Evolutionary conservation across 1,284 basidiomycete species (phyloP).

Genomic region (Takashimella koratensis): DNA sequence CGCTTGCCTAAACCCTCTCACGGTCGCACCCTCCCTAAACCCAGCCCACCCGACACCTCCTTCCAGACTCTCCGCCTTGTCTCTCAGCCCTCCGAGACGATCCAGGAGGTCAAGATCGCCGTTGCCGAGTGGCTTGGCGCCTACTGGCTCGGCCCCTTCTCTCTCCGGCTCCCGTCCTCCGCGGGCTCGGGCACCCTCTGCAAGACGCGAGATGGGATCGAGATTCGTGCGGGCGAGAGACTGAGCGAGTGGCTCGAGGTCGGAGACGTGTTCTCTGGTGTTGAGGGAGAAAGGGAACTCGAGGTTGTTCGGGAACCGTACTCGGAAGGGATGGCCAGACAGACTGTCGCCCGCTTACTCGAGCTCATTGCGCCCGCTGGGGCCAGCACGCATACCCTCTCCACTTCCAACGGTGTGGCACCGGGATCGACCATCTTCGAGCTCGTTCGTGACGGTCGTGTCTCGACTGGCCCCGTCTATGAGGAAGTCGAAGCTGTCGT

Average conservation of each 20-base stretch:
- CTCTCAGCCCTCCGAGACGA: constrained; percentile 44
- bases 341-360: constrained; percentile 52
- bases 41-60: constrained; percentile 17
- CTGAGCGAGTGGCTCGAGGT: constrained; percentile 50
- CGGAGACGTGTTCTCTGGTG: constrained; percentile 46
- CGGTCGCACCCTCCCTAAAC: constrained; percentile 42
- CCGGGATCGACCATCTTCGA: constrained; percentile 54
- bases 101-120: constrained; percentile 49
- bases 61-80: constrained; percentile 37
- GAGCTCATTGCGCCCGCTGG: constrained; percentile 52
- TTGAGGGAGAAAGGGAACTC: constrained; percentile 36
- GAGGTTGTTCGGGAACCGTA: constrained; percentile 52
- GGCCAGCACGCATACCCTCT: constrained; percentile 43
- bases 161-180: constrained; percentile 38
- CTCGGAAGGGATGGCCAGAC: constrained; percentile 53
- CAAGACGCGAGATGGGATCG: constrained; percentile 40
- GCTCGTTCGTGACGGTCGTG: constrained; percentile 49
- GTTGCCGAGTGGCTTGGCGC: constrained; percentile 49
- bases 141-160: constrained; percentile 51
- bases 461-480: constrained; percentile 26
- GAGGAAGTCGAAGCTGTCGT: constrained; percentile 36
- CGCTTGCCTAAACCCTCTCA: constrained; percentile 41
- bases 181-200: constrained; percentile 18
- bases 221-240: constrained; percentile 44
- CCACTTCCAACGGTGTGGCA: constrained; percentile 49